These are phyloP conservation scores for Boletus speciosus DNA, from an alignment of 768 basidiomycete genomes.

Conservation along the genomic window DNA sequence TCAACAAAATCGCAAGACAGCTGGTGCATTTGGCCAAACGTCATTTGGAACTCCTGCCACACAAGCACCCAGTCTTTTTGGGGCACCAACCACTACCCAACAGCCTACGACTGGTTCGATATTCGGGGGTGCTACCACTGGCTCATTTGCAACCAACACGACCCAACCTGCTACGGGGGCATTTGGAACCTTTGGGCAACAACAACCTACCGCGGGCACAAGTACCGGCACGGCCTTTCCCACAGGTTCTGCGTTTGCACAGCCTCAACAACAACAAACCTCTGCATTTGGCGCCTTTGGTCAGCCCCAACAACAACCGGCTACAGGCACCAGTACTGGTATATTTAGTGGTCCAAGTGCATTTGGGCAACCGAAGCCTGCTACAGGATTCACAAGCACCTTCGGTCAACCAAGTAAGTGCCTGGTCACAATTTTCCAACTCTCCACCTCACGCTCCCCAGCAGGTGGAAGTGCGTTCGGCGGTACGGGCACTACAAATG, in stretches of 20 bases:
- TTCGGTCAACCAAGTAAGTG: conserved; percentile 27
- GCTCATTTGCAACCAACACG: conserved; percentile 23
- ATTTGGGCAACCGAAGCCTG: conserved; percentile 33
- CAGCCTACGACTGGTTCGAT: conserved; percentile 30
- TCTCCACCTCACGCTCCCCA: conserved; percentile 2
- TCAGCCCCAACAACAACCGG: conserved; percentile 38
- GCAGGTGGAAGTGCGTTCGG: conserved; percentile 24
- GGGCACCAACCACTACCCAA: conserved; percentile 25
- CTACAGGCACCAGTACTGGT: conserved; percentile 30
- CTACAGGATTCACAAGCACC: conserved; percentile 26
- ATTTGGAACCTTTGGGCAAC: conserved; percentile 36
- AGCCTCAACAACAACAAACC: conserved; percentile 30
- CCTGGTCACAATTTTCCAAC: background rate
- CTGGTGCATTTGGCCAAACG: conserved; percentile 56
- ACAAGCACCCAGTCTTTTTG: conserved; percentile 26
- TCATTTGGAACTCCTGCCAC: conserved; percentile 25
- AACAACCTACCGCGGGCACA: conserved; percentile 34
- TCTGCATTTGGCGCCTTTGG: conserved; percentile 53
- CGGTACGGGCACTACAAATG: conserved; percentile 14
- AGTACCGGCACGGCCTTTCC: conserved; percentile 41
- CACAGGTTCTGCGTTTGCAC: conserved; percentile 39
- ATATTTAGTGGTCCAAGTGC: conserved; percentile 33
- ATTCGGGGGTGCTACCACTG: conserved; percentile 25
- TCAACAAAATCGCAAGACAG: conserved; percentile 67
- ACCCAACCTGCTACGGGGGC: conserved; percentile 26